These are phyloP conservation scores for Aspergillus sp. DNA, from an alignment of 2,329 filamentous ascomycete species.

Conservation along the genomic window DNA sequence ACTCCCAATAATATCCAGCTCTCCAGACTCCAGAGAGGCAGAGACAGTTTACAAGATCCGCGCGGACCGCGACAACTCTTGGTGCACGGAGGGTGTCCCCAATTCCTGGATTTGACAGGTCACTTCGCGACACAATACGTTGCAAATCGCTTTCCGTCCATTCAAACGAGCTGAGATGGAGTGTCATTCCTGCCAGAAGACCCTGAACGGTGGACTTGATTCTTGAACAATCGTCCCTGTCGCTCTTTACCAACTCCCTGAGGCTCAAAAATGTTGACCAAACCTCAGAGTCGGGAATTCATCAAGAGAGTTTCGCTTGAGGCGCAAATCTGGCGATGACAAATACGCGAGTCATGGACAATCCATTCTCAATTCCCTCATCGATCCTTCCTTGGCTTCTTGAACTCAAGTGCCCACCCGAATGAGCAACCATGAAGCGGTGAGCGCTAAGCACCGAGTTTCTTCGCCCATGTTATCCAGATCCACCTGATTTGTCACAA, in stretches of 20 bases:
- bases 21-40: neutral
- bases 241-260: neutral
- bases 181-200: neutral
- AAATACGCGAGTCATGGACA: constrained; percentile 7
- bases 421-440: neutral
- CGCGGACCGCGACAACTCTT: constrained; percentile 7
- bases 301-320: neutral
- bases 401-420: neutral
- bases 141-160: neutral
- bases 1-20: neutral
- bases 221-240: neutral
- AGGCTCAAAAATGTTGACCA: neutral
- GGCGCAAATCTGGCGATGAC: neutral
- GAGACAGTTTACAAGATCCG: constrained; percentile 1
- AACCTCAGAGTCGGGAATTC: neutral
- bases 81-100: neutral
- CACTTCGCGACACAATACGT: neutral
- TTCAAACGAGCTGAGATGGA: neutral
- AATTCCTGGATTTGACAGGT: constrained; percentile 7
- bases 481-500: neutral
- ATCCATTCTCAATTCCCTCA: neutral
- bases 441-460: neutral
- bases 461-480: neutral
- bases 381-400: neutral
- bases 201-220: neutral